Evolutionary conservation across 176 grass and related monocot species (phyloP), one percentile per base, ranked within the genome.

Genomic region (Alopecurus myosuroides): DNA sequence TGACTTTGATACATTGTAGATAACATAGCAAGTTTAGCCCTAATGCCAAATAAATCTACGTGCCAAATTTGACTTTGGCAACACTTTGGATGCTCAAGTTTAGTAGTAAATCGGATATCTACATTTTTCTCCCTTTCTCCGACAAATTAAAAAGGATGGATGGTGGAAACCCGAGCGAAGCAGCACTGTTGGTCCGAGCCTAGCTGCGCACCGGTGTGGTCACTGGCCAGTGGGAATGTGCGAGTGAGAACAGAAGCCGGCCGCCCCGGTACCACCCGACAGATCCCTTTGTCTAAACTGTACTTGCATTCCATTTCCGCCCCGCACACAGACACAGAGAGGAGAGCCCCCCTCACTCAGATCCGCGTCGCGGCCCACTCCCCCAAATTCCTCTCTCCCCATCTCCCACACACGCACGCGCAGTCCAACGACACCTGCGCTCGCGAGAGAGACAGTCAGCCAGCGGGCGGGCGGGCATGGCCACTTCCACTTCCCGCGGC

Each of bases 261-360:
- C 28, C 22, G 41, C 4, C 28, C 44, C 84, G 84, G 84, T 78
- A 78, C 84, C 55, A 86, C 66, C 88, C 84, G 88, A 87, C 88
- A 90, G 75, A 74, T 87, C 83, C 79, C 88, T 87, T 87, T 82
- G 75, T 87, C 84, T 22, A 74, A 87, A 90, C 74, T 66, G 88
- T 90, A 90, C 88, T 90, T 89, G 41, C 78, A 29, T 55, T 89
- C 72, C 78, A 44, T 55, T 35, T 15, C 62, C 33, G 62, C 85
- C 40, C 71, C 72, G 11, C 17, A 25, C 2, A 36, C 29, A 0
- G 9, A 23, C 6, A 5, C 37, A n/a, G n/a, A n/a, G n/a, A n/a
- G n/a, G n/a, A n/a, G n/a, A n/a, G n/a, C 41, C 51, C 11, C 1
- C 8, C 39, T 72, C 31, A 19, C 17, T 67, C 69, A 73, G 84